Base-by-base conservation (phyloP, 768 basidiomycete genomes). In the Gymnopilus junonius region DNA sequence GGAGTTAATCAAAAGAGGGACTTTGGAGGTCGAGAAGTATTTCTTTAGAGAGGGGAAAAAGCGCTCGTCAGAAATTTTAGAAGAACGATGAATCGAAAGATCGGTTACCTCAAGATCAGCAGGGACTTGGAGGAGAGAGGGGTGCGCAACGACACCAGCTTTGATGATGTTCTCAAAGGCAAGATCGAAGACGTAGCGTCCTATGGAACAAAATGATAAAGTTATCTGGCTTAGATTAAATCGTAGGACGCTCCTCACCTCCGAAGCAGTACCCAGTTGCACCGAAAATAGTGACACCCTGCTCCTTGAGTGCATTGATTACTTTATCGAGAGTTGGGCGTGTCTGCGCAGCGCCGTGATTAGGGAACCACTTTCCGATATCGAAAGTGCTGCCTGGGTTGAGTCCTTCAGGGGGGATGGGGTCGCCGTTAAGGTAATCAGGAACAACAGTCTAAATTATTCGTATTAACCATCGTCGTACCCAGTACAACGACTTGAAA, bases 251-350 rank as follows among this genome's bases (percentile, higher is more conserved):
- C 27, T 29, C 12, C 79, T 61, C 60, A 82, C 86, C 89, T 63
- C 89, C 88, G 59, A 84, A 87, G 77, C 92, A 93, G 78, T 87
- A 92, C 2, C 89, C 90, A 3, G 83, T 83, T 0, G 87, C 85
- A 0, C 77, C 89, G 59, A 93, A 82, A 8, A 71, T 71, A 2
- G 78, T 85, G 25, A 92, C 76, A 1, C 90, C 91, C 64, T 83
- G 69, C 29, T 74, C 82, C 70, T 86, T 87, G 63, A 93, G 81
- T 0, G 78, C 83, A 4, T 71, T 73, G 32, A 90, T 79, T 43
- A 89, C 85, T 51, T 82, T 84, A 74, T 91, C 82, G 25, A 91
- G 64, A 3, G 68, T 12, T 1, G 86, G 85, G 17, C 84, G 83
- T 1, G 83, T 85, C 11, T 69, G 39, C 0, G 69, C 78, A 15